phyloP scores from a whole-genome alignment of 2,329 filamentous ascomycete species.

The Ilyonectria mors-panacis region DNA sequence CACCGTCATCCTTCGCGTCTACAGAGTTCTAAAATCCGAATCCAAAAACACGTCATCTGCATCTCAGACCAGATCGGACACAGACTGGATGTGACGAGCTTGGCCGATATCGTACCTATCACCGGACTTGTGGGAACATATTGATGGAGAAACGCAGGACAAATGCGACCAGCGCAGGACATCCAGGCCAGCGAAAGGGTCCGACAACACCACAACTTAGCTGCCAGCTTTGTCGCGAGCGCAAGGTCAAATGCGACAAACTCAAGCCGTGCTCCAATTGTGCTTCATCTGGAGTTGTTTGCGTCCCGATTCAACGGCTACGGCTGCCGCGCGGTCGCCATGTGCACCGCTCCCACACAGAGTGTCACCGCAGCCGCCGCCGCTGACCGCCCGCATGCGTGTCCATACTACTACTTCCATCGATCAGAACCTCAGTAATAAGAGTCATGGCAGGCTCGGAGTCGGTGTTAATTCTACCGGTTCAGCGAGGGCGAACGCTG shows the following conservation, averaged over 20 bases:
- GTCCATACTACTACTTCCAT: not conserved
- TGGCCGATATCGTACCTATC: not conserved
- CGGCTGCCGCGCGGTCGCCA: conserved; percentile 36
- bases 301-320: conserved; percentile 35
- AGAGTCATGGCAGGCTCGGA: too few species aligned
- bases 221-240: conserved; percentile 36
- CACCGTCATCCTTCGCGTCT: not conserved
- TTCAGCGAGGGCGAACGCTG: too few species aligned
- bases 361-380: not conserved
- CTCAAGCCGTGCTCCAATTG: conserved; percentile 42
- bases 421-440: not conserved
- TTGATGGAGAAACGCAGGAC: conserved; percentile 1
- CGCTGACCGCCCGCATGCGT: not conserved
- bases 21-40: not conserved
- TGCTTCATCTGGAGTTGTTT: conserved; percentile 26
- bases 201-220: conserved; percentile 25
- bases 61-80: not conserved
- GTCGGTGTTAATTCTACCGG: too few species aligned
- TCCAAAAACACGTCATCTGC: not conserved
- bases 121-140: too few species aligned
- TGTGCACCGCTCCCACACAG: conserved; percentile 28
- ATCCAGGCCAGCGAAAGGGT: not conserved
- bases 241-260: conserved; percentile 44
- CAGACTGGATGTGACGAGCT: not conserved
- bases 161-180: not conserved